Evolutionary conservation across 2,329 filamentous ascomycete species (phyloP).

Genomic region (Septoria linicola): DNA sequence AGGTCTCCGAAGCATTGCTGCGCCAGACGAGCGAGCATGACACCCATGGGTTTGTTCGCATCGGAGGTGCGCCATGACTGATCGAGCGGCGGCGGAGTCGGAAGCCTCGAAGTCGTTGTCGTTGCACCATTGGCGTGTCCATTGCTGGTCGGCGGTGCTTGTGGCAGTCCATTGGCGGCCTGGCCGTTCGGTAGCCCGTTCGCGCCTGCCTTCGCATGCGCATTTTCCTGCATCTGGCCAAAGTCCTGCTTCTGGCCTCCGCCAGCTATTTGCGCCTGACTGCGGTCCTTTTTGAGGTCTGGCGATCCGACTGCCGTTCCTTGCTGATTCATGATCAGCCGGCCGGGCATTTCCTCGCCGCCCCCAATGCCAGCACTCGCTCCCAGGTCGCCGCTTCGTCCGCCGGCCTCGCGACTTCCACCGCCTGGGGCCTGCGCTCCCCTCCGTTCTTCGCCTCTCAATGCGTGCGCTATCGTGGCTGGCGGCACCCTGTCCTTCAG

Average conservation of each 20-base stretch:
- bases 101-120: slow-evolving; percentile 4
- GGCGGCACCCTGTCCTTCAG: slow-evolving; percentile 13
- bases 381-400: slow-evolving; percentile 1
- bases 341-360: slow-evolving; percentile 46
- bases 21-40: slow-evolving; percentile 72
- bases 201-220: slow-evolving; percentile 14
- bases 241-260: slow-evolving; percentile 24
- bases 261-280: slow-evolving; percentile 28
- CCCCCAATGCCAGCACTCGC: slow-evolving; percentile 15
- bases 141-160: slow-evolving; percentile 18
- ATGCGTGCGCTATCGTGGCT: slow-evolving; percentile 33
- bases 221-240: slow-evolving; percentile 17
- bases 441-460: slow-evolving; percentile 18
- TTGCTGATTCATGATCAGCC: slow-evolving; percentile 50
- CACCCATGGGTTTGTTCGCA: slow-evolving; percentile 72
- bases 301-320: slow-evolving; percentile 39
- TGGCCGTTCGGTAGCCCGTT: slow-evolving; percentile 19
- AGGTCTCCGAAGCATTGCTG: slow-evolving; percentile 82
- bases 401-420: slow-evolving; percentile 24
- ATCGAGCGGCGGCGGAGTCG: slow-evolving; percentile 51
- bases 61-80: slow-evolving; percentile 64
- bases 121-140: slow-evolving; percentile 18
- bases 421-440: slow-evolving; percentile 23
- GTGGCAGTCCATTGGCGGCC: neutral
- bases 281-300: slow-evolving; percentile 37